Percentiles rank a stretch among this genome's conserved stretches.
phyloP scores from a whole-genome alignment of 176 grass and related monocot genomes.

The Avena sativa region DNA sequence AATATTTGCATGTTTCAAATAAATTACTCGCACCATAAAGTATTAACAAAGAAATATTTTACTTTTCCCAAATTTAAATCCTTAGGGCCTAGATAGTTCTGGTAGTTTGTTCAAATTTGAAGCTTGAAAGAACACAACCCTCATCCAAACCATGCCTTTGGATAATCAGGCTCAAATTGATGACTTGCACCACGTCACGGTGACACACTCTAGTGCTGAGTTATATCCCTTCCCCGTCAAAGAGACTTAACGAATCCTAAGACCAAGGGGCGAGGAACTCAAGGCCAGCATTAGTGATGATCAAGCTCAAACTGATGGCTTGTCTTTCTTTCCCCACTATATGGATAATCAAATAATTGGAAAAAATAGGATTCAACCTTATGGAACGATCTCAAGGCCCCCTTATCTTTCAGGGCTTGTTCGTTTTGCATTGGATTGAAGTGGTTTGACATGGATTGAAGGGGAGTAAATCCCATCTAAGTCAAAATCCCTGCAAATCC shows the following conservation, averaged over 20 bases:
- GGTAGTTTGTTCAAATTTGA: constrained; percentile 11
- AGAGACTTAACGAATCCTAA: neutral
- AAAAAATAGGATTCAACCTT: neutral
- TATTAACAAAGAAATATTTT: neutral
- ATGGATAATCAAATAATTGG: neutral
- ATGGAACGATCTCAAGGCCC: neutral
- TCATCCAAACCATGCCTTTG: neutral
- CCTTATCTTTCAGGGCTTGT: no score
- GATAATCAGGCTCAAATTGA: neutral
- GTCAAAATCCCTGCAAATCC: no score
- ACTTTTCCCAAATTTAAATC: no score
- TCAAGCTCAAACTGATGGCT: neutral
- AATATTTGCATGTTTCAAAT: neutral
- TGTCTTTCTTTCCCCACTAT: neutral
- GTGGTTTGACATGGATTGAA: no score
- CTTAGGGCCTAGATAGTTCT: neutral
- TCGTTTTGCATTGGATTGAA: no score
- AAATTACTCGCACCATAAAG: neutral
- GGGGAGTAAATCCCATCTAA: no score
- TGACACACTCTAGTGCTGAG: neutral
- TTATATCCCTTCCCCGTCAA: neutral
- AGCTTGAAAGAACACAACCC: neutral
- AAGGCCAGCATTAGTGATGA: neutral
- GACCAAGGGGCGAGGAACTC: neutral
- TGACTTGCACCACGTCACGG: neutral